Evolutionary conservation across 352 stramenopile genomes (phyloP).

Genomic region (Phytophthora meadii): DNA sequence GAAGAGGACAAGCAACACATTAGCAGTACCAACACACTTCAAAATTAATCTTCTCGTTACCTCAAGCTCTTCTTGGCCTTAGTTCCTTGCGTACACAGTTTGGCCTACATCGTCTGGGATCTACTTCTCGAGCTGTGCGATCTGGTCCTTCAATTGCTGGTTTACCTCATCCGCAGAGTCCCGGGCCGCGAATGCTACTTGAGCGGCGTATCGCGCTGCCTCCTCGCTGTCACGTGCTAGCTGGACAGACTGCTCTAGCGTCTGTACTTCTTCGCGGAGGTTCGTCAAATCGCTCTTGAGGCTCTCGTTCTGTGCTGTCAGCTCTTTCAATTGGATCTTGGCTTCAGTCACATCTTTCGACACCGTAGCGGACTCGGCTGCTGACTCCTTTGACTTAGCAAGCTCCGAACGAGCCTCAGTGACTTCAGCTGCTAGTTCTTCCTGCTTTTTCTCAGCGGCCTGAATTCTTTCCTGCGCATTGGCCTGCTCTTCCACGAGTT

Average conservation of each 20-base stretch:
- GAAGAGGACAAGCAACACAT: conserved; percentile 9
- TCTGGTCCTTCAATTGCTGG: conserved; percentile 49
- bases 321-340: conserved; percentile 38
- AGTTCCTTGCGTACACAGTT: conserved; percentile 19
- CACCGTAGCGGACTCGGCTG: conserved; percentile 17
- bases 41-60: conserved; percentile 44
- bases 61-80: conserved; percentile 23
- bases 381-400: conserved; percentile 27
- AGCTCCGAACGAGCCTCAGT: conserved; percentile 30
- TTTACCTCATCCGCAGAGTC: conserved; percentile 63
- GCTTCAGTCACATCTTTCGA: conserved; percentile 33
- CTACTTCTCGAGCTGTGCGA: conserved; percentile 46
- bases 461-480: conserved; percentile 32
- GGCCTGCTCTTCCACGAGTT: conserved; percentile 42
- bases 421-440: conserved; percentile 27
- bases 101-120: conserved; percentile 20
- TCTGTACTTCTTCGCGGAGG: conserved; percentile 49
- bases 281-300: conserved; percentile 40
- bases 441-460: conserved; percentile 32
- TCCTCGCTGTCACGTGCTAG: conserved; percentile 75
- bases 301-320: conserved; percentile 33
- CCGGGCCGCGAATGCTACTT: conserved; percentile 71
- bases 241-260: conserved; percentile 51
- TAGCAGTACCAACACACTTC: conserved; percentile 40
- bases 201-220: conserved; percentile 72